phyloP scores from a whole-genome alignment of 306 rosid species.

The Argentina anserina region DNA sequence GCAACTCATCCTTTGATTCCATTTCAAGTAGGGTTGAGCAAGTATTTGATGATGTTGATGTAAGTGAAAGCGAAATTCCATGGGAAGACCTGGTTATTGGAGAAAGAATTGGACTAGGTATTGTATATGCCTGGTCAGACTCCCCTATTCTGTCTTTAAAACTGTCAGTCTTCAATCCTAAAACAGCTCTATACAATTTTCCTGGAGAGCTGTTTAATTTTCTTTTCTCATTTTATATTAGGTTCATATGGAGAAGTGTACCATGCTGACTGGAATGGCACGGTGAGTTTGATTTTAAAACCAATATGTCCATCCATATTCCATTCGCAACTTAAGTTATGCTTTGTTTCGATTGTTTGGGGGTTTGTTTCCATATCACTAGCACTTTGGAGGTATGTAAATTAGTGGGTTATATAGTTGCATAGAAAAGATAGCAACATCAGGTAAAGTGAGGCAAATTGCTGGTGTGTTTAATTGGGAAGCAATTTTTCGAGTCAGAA shows the following conservation, averaged over 20 bases:
- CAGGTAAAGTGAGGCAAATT: not conserved
- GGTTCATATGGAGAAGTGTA: slow-evolving; percentile 99
- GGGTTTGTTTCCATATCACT: too few relatives aligned
- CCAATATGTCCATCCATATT: not conserved
- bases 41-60: slow-evolving; percentile 87
- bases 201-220: slow-evolving; percentile 6
- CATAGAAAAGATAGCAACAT: not conserved
- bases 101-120: slow-evolving; percentile 98
- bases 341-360: too few relatives aligned
- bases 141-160: not conserved
- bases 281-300: slow-evolving; percentile 56
- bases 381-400: not conserved
- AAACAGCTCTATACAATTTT: not conserved
- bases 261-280: slow-evolving; percentile 97
- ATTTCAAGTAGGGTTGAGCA: slow-evolving; percentile 54
- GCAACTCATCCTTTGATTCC: slow-evolving; percentile 49
- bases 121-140: slow-evolving; percentile 24
- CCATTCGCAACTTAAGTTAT: not conserved
- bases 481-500: too few relatives aligned
- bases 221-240: slow-evolving; percentile 30
- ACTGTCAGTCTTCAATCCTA: not conserved
- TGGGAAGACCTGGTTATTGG: slow-evolving; percentile 95
- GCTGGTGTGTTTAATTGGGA: not conserved
- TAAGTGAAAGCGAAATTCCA: slow-evolving; percentile 87
- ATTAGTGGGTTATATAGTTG: not conserved